These are phyloP conservation scores for Suillus variegatus DNA, from an alignment of 768 basidiomycete species.

Conservation along the genomic window DNA sequence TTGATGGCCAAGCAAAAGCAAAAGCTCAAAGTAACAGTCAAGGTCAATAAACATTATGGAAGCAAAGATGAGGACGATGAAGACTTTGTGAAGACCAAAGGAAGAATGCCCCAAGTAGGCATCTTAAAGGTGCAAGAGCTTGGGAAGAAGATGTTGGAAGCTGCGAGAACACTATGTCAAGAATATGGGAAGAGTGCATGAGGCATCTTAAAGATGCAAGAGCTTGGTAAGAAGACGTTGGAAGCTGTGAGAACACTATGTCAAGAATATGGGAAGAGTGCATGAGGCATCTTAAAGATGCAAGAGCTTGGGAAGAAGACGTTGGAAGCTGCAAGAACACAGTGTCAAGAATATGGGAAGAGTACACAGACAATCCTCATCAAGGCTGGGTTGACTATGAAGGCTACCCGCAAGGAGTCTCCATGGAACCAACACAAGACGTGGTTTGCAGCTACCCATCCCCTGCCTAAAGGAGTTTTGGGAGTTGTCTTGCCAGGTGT, in stretches of 20 bases:
- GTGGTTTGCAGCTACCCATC: background rate
- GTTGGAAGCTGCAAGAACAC: background rate
- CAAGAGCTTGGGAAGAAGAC: background rate
- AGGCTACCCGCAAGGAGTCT: conserved; percentile 1
- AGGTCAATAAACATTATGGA: background rate
- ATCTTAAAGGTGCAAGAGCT: too few relatives aligned
- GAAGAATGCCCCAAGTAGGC: background rate
- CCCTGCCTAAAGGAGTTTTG: background rate
- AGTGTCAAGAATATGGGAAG: background rate
- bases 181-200: too few relatives aligned
- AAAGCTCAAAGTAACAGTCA: background rate
- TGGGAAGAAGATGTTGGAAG: too few relatives aligned
- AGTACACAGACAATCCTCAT: background rate
- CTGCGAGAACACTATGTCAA: too few relatives aligned
- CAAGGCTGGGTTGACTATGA: background rate
- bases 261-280: too few relatives aligned
- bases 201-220: too few relatives aligned
- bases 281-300: too few relatives aligned
- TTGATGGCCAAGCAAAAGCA: background rate
- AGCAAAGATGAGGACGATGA: background rate
- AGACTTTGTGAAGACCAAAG: background rate
- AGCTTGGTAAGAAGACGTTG: too few relatives aligned
- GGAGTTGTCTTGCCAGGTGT: background rate
- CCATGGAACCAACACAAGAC: background rate
- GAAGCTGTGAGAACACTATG: too few relatives aligned